Evolutionary conservation across 139 green algal genomes (phyloP).

Genomic region (Chlorella sp.): DNA sequence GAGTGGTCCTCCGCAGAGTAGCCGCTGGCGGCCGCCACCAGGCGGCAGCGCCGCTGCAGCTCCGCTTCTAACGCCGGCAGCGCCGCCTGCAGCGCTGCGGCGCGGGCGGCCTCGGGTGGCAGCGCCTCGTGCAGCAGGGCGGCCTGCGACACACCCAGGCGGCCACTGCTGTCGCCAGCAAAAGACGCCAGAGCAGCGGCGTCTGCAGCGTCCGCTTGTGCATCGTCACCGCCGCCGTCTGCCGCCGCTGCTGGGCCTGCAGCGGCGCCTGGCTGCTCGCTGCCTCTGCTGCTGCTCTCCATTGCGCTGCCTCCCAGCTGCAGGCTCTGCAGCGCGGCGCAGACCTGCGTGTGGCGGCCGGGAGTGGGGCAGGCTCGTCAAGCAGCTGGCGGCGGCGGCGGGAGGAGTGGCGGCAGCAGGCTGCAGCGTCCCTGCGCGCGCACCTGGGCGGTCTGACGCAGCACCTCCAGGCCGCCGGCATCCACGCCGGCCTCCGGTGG

Average conservation of each 20-base stretch:
- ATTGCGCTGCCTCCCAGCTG: not conserved
- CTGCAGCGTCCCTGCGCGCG: not conserved
- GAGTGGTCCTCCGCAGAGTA: not conserved
- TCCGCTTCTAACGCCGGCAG: slow-evolving; percentile 1
- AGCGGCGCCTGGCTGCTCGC: not conserved
- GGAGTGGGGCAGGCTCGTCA: not conserved
- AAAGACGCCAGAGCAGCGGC: not conserved
- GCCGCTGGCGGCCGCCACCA: slow-evolving; percentile 1
- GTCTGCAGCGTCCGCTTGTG: not conserved
- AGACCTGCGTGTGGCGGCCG: not conserved
- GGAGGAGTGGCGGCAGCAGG: not conserved
- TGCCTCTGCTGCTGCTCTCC: not conserved
- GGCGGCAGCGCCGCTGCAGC: slow-evolving; percentile 6
- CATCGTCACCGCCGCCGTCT: not conserved
- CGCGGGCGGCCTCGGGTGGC: not conserved
- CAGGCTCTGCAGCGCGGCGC: not conserved
- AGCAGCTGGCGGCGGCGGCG: slow-evolving; percentile 4
- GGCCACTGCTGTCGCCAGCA: not conserved
- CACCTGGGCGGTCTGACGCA: not conserved
- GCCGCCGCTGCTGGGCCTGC: not conserved
- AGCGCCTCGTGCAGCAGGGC: slow-evolving; percentile 18
- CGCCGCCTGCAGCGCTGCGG: not conserved
- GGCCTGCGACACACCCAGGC: not conserved
- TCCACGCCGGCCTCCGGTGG: not conserved
- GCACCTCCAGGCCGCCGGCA: not conserved